Percentiles rank a stretch among this genome's conserved stretches.
These are phyloP conservation scores for Kingdonia uniflora DNA, from an alignment of 164 flowering plant species.

Conservation along the genomic window DNA sequence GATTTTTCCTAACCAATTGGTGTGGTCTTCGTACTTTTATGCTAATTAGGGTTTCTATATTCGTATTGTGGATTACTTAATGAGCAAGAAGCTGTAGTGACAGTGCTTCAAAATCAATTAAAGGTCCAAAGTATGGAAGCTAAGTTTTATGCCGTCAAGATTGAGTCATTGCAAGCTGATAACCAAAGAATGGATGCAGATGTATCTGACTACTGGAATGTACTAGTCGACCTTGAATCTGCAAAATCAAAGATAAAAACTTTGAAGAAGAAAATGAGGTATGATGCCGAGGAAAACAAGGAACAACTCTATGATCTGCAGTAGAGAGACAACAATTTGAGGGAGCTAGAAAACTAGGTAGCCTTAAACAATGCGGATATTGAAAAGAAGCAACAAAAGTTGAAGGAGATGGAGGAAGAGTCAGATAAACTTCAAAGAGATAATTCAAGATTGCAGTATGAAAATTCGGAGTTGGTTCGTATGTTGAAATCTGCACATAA, in stretches of 20 bases:
- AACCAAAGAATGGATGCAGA: constrained; percentile 57
- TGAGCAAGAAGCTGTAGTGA: constrained; percentile 60
- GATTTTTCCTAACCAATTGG: too few species aligned
- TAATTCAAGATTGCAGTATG: constrained; percentile 44
- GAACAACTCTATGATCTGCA: constrained; percentile 50
- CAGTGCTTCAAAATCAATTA: constrained; percentile 69
- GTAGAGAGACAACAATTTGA: constrained; percentile 41
- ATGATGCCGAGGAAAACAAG: constrained; percentile 47
- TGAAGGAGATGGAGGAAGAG: constrained; percentile 46
- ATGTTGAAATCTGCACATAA: constrained; percentile 39
- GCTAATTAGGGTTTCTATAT: too few species aligned
- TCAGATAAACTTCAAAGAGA: constrained; percentile 32
- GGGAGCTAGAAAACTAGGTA: constrained; percentile 35
- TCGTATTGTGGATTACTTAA: too few species aligned
- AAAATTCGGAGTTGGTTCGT: constrained; percentile 52
- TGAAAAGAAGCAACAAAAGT: constrained; percentile 26
- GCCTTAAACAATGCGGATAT: constrained; percentile 18
- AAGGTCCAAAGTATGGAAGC: constrained; percentile 59
- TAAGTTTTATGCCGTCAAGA: constrained; percentile 52
- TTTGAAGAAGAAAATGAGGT: constrained; percentile 54
- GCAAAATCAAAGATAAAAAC: constrained; percentile 50
- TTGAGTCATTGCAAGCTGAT: constrained; percentile 70
- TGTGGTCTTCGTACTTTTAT: too few species aligned
- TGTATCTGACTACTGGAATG: constrained; percentile 44
- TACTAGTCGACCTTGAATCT: constrained; percentile 52